These are phyloP conservation scores for Apophysomyces ossiformis DNA, from an alignment of 371 early-diverging fungal genomes.

Conservation along the genomic window DNA sequence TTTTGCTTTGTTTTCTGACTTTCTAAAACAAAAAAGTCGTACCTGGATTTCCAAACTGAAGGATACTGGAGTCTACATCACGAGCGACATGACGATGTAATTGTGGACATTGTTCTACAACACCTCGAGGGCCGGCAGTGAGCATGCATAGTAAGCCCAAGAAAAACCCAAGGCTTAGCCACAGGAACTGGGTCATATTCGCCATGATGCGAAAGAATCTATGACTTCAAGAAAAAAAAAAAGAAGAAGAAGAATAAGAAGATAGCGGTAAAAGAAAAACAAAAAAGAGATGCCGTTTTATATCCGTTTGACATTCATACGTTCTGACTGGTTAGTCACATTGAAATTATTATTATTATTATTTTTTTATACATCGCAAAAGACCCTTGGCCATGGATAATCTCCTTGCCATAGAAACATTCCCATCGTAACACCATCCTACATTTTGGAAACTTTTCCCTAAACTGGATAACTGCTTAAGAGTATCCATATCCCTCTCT, in stretches of 20 bases:
- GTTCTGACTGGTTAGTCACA: background rate
- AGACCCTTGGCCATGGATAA: background rate
- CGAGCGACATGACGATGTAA: conserved; percentile 9
- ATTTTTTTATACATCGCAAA: too few relatives aligned
- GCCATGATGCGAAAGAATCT: conserved; percentile 7
- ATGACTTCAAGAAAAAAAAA: background rate
- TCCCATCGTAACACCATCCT: background rate
- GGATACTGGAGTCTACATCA: conserved; percentile 12
- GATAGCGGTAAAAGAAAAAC: background rate
- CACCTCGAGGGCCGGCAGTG: background rate
- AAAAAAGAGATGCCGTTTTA: background rate
- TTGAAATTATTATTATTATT: too few relatives aligned
- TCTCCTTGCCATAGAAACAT: background rate
- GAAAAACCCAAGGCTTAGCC: conserved; percentile 29
- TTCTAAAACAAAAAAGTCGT: background rate
- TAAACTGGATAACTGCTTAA: background rate
- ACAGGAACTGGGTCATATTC: conserved; percentile 11
- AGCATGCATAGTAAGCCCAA: conserved; percentile 31
- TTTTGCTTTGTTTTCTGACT: background rate
- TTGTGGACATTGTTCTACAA: background rate
- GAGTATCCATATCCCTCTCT: background rate
- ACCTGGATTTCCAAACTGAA: conserved; percentile 55
- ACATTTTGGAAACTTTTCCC: conserved; percentile 11
- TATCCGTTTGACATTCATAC: background rate
- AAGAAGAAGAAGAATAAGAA: background rate